Evolutionary conservation across 257 asterid genomes (phyloP).

Genomic region (Nicotiana sylvestris): DNA sequence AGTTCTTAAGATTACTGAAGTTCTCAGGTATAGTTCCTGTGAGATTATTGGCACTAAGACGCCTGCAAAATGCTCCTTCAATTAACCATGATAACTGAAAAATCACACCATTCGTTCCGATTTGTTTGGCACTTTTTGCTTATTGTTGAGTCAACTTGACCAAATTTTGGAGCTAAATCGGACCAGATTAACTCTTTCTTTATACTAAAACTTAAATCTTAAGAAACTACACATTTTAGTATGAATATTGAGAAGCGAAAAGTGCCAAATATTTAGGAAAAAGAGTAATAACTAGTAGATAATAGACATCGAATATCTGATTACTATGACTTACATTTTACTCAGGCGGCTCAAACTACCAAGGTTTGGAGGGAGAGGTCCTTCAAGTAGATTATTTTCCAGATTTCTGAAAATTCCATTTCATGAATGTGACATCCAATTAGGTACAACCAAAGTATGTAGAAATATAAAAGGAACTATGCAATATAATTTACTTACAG

Average conservation of each 20-base stretch:
- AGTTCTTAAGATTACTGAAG: conserved; percentile 53
- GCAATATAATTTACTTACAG: conserved; percentile 51
- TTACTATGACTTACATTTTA: conserved; percentile 55
- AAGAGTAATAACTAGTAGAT: background rate
- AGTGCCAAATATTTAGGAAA: background rate
- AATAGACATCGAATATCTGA: background rate
- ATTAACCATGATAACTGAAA: background rate
- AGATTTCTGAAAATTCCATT: conserved; percentile 37
- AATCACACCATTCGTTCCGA: background rate
- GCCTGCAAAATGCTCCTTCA: conserved; percentile 41
- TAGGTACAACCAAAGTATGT: conserved; percentile 13
- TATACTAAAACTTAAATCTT: background rate
- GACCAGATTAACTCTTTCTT: background rate
- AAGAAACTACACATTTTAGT: background rate
- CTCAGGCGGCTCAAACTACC: conserved; percentile 60
- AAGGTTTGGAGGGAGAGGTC: conserved; percentile 62
- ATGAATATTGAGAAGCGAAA: background rate
- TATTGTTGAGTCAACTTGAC: background rate
- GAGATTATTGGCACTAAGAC: conserved; percentile 71
- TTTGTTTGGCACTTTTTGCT: conserved; percentile 7
- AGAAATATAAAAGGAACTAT: background rate
- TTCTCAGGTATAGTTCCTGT: conserved; percentile 65
- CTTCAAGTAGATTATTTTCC: conserved; percentile 81
- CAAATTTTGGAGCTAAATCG: background rate
- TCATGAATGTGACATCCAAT: conserved; percentile 20